Conservation (phyloP, 441 rosid species). For the Dalechampia spathulata region DNA sequence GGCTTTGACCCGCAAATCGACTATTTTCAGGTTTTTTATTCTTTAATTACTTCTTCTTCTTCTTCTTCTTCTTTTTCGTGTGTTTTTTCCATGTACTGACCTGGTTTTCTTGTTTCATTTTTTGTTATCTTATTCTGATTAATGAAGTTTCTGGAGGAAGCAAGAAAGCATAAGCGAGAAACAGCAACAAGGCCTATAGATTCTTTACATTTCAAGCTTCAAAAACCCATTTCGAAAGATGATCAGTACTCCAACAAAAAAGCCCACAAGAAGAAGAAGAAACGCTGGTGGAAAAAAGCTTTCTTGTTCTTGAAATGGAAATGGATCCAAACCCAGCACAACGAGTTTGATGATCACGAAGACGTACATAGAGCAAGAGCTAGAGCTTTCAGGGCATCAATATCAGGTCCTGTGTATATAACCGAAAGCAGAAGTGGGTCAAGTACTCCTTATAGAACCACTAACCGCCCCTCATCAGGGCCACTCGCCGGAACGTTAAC, state of each 20-base stretch:
- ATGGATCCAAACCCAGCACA: conserved; percentile 23
- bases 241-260: conserved; percentile 22
- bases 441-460: conserved; percentile 43
- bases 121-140: too few species aligned
- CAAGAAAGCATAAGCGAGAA: conserved; percentile 59
- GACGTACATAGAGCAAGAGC: conserved; percentile 43
- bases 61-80: background rate
- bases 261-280: conserved; percentile 39
- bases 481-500: conserved; percentile 57
- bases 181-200: conserved; percentile 31
- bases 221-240: conserved; percentile 63
- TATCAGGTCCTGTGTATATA: conserved; percentile 64
- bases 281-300: conserved; percentile 60
- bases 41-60: background rate
- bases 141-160: conserved; percentile 60
- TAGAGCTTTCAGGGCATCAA: conserved; percentile 42
- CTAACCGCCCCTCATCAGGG: conserved; percentile 42
- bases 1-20: conserved; percentile 87
- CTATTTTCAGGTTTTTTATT: conserved; percentile 49
- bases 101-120: too few species aligned
- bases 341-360: conserved; percentile 9
- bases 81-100: background rate
- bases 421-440: conserved; percentile 63
- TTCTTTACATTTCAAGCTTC: conserved; percentile 61
- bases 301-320: conserved; percentile 48